Base-by-base conservation (phyloP, 2,329 filamentous ascomycete species). In the Didymella pinodella region DNA sequence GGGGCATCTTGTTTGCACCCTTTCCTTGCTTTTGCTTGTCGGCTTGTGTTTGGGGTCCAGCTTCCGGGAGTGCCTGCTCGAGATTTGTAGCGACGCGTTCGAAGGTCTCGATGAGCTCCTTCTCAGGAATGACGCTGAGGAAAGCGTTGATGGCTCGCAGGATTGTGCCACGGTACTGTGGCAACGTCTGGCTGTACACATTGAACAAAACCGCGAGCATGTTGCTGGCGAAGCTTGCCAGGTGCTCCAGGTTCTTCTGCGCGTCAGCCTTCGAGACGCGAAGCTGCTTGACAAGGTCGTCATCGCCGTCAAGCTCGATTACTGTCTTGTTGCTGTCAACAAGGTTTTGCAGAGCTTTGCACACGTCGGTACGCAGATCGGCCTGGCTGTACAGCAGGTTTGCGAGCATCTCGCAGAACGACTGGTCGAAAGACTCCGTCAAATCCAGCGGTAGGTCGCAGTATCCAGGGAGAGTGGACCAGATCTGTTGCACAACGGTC, bases 121-220 rank as follows among this genome's bases (percentile, higher is more conserved):
- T 79, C 67, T 85, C 84, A 0, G 92, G 90, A 0, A 92, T 92
- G 69, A 98, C 91, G 80, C 93, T 96, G 57, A 99, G 81, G 78
- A 93, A 98, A 5, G 92, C 88, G 78, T 98, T 97, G 81, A 98
- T 95, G 62, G 93, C 97, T 75, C 94, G 91, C 32, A 99, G 82
- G 53, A 99, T 95, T 20, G 91, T 92, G 0, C 92, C 93, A 67
- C 95, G 86, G 71, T 92, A 95, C 72, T 97, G 92, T 2, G 95
- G 94, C 26, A 99, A 84, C 0, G 95, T 99, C 77, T 97, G 91
- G 64, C 91, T 97, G 80, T 99, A 99, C 44, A 99, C 94, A 74
- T 99, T 99, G 84, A 99, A 98, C n/a, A 99, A 82, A 0, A 98
- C 94, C 7, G 95, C 93, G 41, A 99, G 86, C 79, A 99, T 86